Evolutionary conservation across 1,284 basidiomycete species (phyloP), one percentile per base, ranked within the genome.

Genomic region (Inonotus hispidus): DNA sequence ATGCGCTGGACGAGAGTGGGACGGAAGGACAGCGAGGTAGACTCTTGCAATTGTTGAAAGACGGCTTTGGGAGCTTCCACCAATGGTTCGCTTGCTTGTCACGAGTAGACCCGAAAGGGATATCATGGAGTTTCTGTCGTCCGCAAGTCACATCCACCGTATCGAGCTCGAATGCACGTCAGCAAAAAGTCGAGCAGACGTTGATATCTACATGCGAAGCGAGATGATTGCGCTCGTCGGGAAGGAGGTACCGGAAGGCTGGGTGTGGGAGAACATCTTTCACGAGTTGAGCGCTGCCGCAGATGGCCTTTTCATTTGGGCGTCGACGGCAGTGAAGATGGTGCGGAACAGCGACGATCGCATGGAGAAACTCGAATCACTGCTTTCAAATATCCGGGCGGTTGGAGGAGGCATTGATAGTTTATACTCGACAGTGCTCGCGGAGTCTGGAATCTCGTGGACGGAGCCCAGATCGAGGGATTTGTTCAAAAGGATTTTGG

Each of bases 241-340:
- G 8, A 1, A 43, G 16, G 13, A 21, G n/a, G 7, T 16, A 1
- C 41, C 41, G 6, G 19, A 11, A 7, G 16, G 16, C 16, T 43
- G 41, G 41, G 16, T 7, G n/a, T 43, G 53, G 53, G 53, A 54
- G 14, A 27, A 35, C 1, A 32, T 21, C 6, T 10, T 13, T 16
- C 13, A 11, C 13, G 25, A n/a, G 4, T 38, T 56, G 23, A 6
- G 8, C n/a, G 21, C 43, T 11, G 41, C 35, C 8, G 43, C 56
- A 32, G 25, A 47, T 29, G 56, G 56, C 10, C 38, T 58, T n/a
- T 58, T 58, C 27, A 47, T 50, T 3, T 58, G 56, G 56, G 46
- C 46, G 1, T 47, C 29, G 1, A 58, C 56, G 11, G 56, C 46
- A 8, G 56, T 58, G 19, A 37, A 53, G 25, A 52, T 58, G 29